A percentile compares a stretch with the other conserved stretches of the same genome.
phyloP scores from a whole-genome alignment of 768 basidiomycete genomes.

The Coprinopsis cinerea region DNA sequence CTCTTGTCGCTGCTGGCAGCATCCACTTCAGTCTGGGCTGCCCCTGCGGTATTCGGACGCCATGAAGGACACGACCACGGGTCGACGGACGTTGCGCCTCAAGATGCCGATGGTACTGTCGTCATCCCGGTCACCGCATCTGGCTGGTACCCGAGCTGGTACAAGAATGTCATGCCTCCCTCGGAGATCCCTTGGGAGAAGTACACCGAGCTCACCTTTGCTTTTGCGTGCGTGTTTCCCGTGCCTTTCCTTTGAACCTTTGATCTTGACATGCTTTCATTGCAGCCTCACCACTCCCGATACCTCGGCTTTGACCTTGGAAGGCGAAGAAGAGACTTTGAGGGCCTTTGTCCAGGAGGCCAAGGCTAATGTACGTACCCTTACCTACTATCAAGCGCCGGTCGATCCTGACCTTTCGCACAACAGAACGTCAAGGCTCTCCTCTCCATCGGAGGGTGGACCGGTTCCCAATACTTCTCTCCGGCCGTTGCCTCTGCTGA shows the following conservation, averaged over 20 bases:
- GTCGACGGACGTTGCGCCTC: constrained; percentile 17
- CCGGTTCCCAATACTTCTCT: constrained; percentile 55
- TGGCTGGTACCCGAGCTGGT: constrained; percentile 52
- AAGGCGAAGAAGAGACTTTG: constrained; percentile 38
- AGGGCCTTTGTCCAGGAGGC: constrained; percentile 47
- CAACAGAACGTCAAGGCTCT: constrained; percentile 48
- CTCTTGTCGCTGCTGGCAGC: constrained; percentile 24
- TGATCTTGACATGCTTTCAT: not conserved
- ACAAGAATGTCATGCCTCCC: constrained; percentile 33
- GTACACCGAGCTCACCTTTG: constrained; percentile 43
- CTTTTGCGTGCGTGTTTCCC: constrained; percentile 39
- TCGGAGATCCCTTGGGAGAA: constrained; percentile 46
- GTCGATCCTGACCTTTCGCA: no score
- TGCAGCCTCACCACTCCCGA: constrained; percentile 26
- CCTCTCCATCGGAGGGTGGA: constrained; percentile 68
- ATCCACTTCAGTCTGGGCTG: constrained; percentile 20
- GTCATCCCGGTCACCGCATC: not conserved
- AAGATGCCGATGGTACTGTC: not conserved
- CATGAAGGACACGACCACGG: no score
- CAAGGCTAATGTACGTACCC: constrained; percentile 30
- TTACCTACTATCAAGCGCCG: not conserved
- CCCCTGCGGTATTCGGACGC: no score
- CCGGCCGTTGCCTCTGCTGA: constrained; percentile 44
- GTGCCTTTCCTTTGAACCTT: not conserved
- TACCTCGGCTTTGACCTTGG: constrained; percentile 23